Base-by-base conservation (phyloP, 768 basidiomycete species). In the Baorangia bicolor region DNA sequence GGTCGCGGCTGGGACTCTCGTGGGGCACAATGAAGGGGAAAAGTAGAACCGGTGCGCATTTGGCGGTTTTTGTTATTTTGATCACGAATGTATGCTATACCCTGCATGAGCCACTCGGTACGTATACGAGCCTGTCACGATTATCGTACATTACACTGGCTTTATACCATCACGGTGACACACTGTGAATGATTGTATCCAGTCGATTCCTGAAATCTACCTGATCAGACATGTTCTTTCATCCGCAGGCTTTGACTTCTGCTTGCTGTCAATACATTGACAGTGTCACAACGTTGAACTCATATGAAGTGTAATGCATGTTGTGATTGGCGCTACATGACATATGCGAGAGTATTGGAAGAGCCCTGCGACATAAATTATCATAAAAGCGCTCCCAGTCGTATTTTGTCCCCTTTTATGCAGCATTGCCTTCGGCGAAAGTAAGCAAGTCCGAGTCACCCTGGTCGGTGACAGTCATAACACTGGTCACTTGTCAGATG, bases 391-490 rank as follows among this genome's bases (percentile, higher is more conserved):
- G n/a, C 18, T 48, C 41, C 38, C 41, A 33, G 12, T 28, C 16
- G 8, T 27, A 4, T 28, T 38, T 55, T 41, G 34, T 51, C 12
- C 14, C 27, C 30, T 41, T 73, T 82, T 81, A 90, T 70, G 84
- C 74, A 47, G 85, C 78, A 53, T 76, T 81, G 44, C 80, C 85
- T 78, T 92, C 92, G 56, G 91, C 88, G 60, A 92, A 86, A 71
- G 80, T 87, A 69, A 96, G 87, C 68, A 99, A 81, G 75, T 98
- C 96, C 61, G 92, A 94, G 79, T 98, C 97, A 71, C 96, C 96
- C 64, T 88, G 90, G 79, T 98, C 94, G 64, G 85, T 81, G 75
- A 99, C 85, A 63, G 94, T 94, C 94, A 98, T 97, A 71, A 98
- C 92, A 81, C 96, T 94, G 59, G 11, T 54, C 47, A 48, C 40